Evolutionary conservation across 2,329 filamentous ascomycete genomes (phyloP).

Genomic region (Cladosporium austrohemisphaericum): DNA sequence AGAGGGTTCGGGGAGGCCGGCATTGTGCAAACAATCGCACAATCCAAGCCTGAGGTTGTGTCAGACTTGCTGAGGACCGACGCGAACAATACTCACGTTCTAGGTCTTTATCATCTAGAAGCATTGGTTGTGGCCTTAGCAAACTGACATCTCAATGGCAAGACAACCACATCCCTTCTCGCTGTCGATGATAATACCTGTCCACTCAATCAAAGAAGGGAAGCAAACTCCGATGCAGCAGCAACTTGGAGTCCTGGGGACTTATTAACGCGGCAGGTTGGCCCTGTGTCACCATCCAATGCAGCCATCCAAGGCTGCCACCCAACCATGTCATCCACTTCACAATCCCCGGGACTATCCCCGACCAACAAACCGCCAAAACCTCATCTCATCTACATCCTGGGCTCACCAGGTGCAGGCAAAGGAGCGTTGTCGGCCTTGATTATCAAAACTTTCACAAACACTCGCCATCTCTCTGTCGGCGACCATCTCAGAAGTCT

Average conservation of each 20-base stretch:
- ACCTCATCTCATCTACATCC: conserved; percentile 6
- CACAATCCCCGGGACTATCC: neutral
- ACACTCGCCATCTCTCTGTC: conserved; percentile 29
- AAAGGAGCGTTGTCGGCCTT: conserved; percentile 34
- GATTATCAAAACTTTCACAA: conserved; percentile 17
- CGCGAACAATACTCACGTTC: too few species aligned
- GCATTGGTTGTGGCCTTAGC: too few species aligned
- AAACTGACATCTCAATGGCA: too few species aligned
- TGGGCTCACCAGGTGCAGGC: conserved; percentile 32
- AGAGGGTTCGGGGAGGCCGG: neutral
- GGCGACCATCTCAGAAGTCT: conserved; percentile 27
- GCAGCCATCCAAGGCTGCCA: neutral
- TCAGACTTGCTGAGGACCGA: too few species aligned
- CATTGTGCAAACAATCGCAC: neutral
- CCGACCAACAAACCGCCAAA: neutral
- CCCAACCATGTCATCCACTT: neutral
- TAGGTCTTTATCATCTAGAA: too few species aligned
- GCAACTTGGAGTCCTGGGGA: too few species aligned
- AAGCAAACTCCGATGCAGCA: too few species aligned
- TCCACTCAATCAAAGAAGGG: too few species aligned
- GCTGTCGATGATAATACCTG: too few species aligned
- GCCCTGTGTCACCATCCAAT: neutral
- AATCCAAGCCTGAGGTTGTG: too few species aligned
- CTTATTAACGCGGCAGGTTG: too few species aligned
- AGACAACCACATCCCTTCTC: too few species aligned